These are phyloP conservation scores for Fusarium veterinarium DNA, from an alignment of 2,329 filamentous ascomycete genomes.

Conservation along the genomic window DNA sequence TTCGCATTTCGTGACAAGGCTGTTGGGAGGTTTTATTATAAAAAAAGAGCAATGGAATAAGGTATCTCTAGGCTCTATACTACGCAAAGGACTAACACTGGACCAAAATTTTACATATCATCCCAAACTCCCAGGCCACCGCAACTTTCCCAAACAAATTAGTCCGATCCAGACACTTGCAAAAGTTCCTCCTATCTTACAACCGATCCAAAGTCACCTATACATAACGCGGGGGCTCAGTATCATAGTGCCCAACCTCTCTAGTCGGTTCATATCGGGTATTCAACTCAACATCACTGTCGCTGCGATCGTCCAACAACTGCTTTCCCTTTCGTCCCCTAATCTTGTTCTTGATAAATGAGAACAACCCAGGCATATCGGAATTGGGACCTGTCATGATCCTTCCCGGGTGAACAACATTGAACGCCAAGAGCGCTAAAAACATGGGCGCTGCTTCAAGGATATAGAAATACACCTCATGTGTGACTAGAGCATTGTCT, in stretches of 20 bases:
- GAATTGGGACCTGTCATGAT: constrained; percentile 31
- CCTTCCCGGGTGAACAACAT: constrained; percentile 55
- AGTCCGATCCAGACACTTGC: too few species aligned
- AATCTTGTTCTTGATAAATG: constrained; percentile 11
- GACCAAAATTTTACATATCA: fast-evolving
- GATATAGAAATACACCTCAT: constrained; percentile 60
- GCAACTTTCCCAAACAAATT: fast-evolving
- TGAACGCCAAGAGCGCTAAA: constrained; percentile 55
- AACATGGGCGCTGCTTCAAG: constrained; percentile 60
- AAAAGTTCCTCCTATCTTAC: fast-evolving
- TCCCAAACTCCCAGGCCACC: fast-evolving
- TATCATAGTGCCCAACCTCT: not conserved
- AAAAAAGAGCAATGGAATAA: fast-evolving
- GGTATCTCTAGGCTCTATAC: not conserved
- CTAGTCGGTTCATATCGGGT: constrained; percentile 1
- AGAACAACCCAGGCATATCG: constrained; percentile 36
- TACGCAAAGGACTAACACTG: not conserved
- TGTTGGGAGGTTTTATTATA: fast-evolving
- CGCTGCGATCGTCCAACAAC: constrained; percentile 26
- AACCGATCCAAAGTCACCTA: fast-evolving
- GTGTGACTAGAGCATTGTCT: constrained; percentile 36
- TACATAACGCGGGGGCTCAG: not conserved
- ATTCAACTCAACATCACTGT: constrained; percentile 29
- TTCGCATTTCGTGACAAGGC: fast-evolving
- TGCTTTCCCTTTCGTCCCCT: constrained; percentile 1